These are phyloP conservation scores for Beta corolliflora DNA, from an alignment of 179 eudicot genomes.

Conservation along the genomic window DNA sequence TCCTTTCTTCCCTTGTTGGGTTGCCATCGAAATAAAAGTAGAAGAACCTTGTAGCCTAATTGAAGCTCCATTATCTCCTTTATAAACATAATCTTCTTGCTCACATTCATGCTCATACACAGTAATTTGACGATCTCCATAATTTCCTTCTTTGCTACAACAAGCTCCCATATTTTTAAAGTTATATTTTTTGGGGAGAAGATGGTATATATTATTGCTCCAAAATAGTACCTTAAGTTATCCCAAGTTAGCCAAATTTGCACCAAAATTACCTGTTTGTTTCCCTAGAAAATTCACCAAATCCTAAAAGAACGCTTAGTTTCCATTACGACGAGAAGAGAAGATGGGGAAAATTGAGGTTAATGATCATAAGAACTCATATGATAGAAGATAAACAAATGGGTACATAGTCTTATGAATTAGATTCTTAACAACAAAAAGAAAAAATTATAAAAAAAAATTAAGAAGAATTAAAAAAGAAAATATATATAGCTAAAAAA, in stretches of 20 bases:
- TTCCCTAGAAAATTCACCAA: slow-evolving; percentile 11
- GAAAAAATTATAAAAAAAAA: background rate
- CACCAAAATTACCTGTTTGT: background rate
- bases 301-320: background rate
- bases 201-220: background rate
- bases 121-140: slow-evolving; percentile 32
- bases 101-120: slow-evolving; percentile 28
- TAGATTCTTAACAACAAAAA: background rate
- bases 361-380: slow-evolving; percentile 3
- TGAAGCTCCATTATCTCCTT: slow-evolving; percentile 54
- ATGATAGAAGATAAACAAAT: background rate
- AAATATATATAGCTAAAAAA: background rate
- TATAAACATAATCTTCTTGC: slow-evolving; percentile 24
- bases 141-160: slow-evolving; percentile 53
- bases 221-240: background rate
- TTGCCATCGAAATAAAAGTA: slow-evolving; percentile 56
- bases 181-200: background rate
- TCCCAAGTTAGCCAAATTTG: background rate
- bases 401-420: background rate
- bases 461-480: background rate
- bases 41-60: slow-evolving; percentile 64
- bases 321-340: background rate
- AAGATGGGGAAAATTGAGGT: background rate
- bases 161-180: slow-evolving; percentile 67
- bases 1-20: slow-evolving; percentile 77